Conservation (phyloP, 306 rosid species). For the Geum urbanum region DNA sequence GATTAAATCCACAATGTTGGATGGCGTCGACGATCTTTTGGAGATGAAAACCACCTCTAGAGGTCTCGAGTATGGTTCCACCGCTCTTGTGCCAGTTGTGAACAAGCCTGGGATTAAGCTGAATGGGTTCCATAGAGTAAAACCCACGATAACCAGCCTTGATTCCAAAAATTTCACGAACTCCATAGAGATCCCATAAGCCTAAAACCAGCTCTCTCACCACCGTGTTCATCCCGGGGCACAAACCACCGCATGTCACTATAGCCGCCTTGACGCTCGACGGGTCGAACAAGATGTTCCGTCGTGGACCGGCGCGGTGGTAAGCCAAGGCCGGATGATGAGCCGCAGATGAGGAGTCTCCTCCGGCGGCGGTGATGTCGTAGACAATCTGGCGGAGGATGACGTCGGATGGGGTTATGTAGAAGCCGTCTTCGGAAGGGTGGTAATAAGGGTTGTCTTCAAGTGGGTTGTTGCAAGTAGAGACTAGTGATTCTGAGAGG, state of each 20-base stretch:
- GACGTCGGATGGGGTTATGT: slow-evolving; percentile 35
- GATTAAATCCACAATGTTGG: slow-evolving; percentile 49
- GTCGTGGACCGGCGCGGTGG: slow-evolving; percentile 47
- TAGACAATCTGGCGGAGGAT: slow-evolving; percentile 40
- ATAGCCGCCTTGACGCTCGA: slow-evolving; percentile 43
- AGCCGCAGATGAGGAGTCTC: not conserved
- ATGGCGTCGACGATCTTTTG: slow-evolving; percentile 58
- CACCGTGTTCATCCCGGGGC: slow-evolving; percentile 82
- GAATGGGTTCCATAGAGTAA: slow-evolving; percentile 40
- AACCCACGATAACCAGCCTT: slow-evolving; percentile 74
- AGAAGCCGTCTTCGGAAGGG: slow-evolving; percentile 34
- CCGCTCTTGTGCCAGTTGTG: slow-evolving; percentile 59
- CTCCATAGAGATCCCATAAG: slow-evolving; percentile 70
- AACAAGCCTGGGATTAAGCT: slow-evolving; percentile 40
- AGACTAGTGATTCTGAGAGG: slow-evolving; percentile 14
- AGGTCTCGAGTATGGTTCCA: slow-evolving; percentile 68
- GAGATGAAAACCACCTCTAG: slow-evolving; percentile 81
- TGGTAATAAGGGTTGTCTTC: slow-evolving; percentile 38
- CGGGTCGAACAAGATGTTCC: slow-evolving; percentile 29
- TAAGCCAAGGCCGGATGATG: slow-evolving; percentile 28
- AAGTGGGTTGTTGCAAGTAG: slow-evolving; percentile 31
- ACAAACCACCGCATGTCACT: slow-evolving; percentile 63
- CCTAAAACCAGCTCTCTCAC: slow-evolving; percentile 69
- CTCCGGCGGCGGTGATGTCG: slow-evolving; percentile 28
- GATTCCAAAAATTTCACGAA: slow-evolving; percentile 62